Base-by-base conservation (phyloP, 2,329 filamentous ascomycete genomes). In the Anthostomella pinea region DNA sequence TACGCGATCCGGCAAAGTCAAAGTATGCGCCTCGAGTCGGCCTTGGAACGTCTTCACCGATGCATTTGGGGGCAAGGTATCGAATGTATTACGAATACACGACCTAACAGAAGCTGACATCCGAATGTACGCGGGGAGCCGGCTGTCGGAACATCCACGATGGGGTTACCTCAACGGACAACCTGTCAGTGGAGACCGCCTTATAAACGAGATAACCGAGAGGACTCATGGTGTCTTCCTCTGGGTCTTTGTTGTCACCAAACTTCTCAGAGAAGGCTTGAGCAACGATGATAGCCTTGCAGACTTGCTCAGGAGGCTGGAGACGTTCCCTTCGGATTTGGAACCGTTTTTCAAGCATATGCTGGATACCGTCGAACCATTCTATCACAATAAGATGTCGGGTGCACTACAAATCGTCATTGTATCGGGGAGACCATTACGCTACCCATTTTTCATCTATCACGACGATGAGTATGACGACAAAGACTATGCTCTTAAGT, bases 151-250 rank as follows among this genome's bases (percentile, higher is more conserved):
- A 23, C 39, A 49, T 33, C 41, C 39, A 29, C 30, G 35, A 16
- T 49, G 49, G 43, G 17, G 9, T n/a, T 13, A 26, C 18, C 32
- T 41, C 20, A 16, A 22, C 13, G 23, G 14, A 18, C 14, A 34
- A 13, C 22, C 26, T 29, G 14, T 16, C 15, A 10, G 31, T 32
- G 11, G 10, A 30, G 8, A 34, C 13, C 15, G 8, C 16, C 19
- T 59, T 2, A 33, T 51, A 10, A 19, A 48, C 9, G 33, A 46
- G 8, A 43, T 59, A 22, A 43, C 48, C 4, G 20, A 43, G 4
- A 46, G 42, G 33, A 45, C 56, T 11, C 27, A 49, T 14, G 55
- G 58, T 3, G 55, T 60, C 5, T 61, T 61, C 35, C 55, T 61
- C 14, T 60, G 57, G 59, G 56, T 54, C 7, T 43, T 41, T 15